Conservation (phyloP, 2,329 filamentous ascomycete species). For the Berkeleyomyces basicola region DNA sequence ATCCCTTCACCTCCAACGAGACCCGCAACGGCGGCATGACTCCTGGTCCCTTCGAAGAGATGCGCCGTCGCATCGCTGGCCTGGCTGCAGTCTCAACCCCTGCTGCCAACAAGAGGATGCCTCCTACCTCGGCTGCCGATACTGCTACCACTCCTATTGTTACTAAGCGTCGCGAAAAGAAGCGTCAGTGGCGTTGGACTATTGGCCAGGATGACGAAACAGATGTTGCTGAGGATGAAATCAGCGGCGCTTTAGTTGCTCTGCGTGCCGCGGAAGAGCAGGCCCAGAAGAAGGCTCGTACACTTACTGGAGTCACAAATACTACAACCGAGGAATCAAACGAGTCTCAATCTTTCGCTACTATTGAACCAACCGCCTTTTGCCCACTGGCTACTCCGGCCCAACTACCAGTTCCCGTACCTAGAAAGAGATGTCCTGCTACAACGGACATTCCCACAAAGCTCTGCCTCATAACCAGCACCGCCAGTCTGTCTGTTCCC, state of each 20-base stretch:
- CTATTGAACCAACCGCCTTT: background rate
- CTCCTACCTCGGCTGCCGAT: background rate
- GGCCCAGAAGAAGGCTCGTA: constrained; percentile 10
- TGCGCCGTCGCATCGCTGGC: constrained; percentile 39
- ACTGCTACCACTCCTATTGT: background rate
- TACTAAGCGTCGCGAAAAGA: constrained; percentile 38
- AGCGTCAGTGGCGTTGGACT: constrained; percentile 49
- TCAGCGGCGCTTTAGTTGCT: constrained; percentile 28
- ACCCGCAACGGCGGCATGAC: constrained; percentile 45
- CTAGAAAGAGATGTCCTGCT: background rate
- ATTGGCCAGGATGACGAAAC: constrained; percentile 34
- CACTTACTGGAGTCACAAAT: background rate
- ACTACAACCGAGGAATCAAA: background rate
- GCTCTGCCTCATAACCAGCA: background rate
- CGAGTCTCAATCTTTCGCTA: background rate
- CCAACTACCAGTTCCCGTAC: constrained; percentile 1
- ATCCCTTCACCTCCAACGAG: constrained; percentile 36
- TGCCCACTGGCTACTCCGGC: background rate
- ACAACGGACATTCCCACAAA: background rate
- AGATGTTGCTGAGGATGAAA: constrained; percentile 21
- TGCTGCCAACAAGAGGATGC: constrained; percentile 28
- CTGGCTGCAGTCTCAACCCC: constrained; percentile 27
- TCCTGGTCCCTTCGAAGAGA: constrained; percentile 46
- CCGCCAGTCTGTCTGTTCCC: background rate
- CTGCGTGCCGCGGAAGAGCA: constrained; percentile 22